Evolutionary conservation across 2,329 filamentous ascomycete genomes (phyloP).

Genomic region (Talaromyces sp.): DNA sequence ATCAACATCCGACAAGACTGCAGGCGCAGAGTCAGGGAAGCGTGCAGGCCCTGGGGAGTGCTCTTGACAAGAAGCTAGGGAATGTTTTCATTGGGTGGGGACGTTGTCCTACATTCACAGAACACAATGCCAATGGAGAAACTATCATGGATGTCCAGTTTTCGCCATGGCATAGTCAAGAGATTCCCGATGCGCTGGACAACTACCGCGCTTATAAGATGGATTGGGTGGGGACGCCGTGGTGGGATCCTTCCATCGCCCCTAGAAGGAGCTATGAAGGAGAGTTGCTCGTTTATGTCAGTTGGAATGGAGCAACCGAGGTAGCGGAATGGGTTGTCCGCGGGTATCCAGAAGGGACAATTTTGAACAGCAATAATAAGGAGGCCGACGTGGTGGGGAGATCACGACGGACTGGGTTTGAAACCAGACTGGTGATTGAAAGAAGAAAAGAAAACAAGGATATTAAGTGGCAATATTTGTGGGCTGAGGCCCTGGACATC

Average conservation of each 20-base stretch:
- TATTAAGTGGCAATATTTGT: slow-evolving; percentile 6
- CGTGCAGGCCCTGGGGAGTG: background rate
- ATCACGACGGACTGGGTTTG: slow-evolving; percentile 6
- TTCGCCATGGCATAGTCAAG: slow-evolving; percentile 13
- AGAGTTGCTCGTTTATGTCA: slow-evolving; percentile 10
- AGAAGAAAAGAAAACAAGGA: background rate
- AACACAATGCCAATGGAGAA: slow-evolving; percentile 5
- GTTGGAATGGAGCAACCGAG: slow-evolving; percentile 16
- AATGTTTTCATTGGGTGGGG: slow-evolving; percentile 16
- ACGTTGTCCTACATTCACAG: slow-evolving; percentile 13
- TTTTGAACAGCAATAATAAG: background rate
- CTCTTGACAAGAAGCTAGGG: background rate
- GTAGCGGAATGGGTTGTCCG: slow-evolving; percentile 3
- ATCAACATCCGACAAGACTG: slow-evolving; percentile 11
- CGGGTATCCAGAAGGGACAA: background rate
- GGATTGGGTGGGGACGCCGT: slow-evolving; percentile 11
- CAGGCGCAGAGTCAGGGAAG: slow-evolving; percentile 16
- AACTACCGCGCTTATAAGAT: slow-evolving; percentile 15
- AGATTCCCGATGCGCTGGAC: slow-evolving; percentile 14
- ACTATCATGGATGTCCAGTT: slow-evolving; percentile 14
- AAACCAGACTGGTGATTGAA: slow-evolving; percentile 9
- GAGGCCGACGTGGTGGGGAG: background rate
- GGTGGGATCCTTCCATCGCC: slow-evolving; percentile 2
- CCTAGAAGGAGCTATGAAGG: background rate
- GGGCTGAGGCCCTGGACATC: slow-evolving; percentile 10